Base-by-base conservation (phyloP, 1,284 basidiomycete species). In the Microbotryum scabiosae region DNA sequence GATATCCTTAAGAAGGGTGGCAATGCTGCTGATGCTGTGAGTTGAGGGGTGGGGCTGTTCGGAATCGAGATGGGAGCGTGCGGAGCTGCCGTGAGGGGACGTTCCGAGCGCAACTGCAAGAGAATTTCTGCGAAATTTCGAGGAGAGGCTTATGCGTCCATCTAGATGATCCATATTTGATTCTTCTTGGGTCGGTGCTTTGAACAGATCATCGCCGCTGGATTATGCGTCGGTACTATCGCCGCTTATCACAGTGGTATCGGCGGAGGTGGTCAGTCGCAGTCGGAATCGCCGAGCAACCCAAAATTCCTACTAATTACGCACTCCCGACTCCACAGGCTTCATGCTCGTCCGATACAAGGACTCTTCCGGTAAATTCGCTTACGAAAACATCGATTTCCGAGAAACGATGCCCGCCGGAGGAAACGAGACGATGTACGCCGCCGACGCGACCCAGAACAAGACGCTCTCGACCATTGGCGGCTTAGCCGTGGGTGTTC, bases 241-340 rank as follows among this genome's bases (percentile, higher is more conserved):
- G 63, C 69, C n/a, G 70, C 71, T 2, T 78, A 74, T 65, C 75
- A 76, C 63, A 74, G 73, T 2, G 76, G 76, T 8, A 74, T 78
- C 32, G 76, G 75, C 5, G 76, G 77, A 2, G 71, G 69, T 26
- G 36, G 36, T n/a, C 10, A n/a, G 25, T 32, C 18, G 9, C 30
- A 30, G 7, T 30, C 30, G 30, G 30, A 30, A 10, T 30, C 30
- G 30, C 30, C 30, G 30, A 30, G 30, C 30, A 30, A 1, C 7
- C 30, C 30, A 30, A 30, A 8, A 10, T 30, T 9, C 10, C 30
- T 6, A 30, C 30, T 23, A 14, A 30, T 9, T 47, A 1, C n/a
- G 8, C n/a, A 63, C 62, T 64, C 66, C 7, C 30, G 30, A 10
- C 30, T 30, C 30, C 36, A 16, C 14, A 41, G 70, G 70, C 16